These are phyloP conservation scores for Tricholoma bakamatsutake DNA, from an alignment of 768 basidiomycete genomes.

Conservation along the genomic window DNA sequence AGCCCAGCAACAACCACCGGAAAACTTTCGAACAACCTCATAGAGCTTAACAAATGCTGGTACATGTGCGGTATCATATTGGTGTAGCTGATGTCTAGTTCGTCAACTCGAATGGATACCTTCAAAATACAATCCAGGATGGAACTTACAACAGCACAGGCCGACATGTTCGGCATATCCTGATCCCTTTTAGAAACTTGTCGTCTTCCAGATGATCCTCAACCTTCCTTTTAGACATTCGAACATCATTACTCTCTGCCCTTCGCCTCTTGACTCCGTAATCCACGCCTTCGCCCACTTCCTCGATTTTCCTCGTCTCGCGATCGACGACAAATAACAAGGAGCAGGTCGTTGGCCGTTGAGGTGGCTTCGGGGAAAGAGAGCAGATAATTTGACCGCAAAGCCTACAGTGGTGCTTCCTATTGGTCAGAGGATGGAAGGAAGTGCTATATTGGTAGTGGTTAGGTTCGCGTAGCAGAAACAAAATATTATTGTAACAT, in stretches of 20 bases:
- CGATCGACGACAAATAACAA: constrained; percentile 83
- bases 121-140: neutral
- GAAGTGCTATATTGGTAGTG: constrained; percentile 37
- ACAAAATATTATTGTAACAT: constrained; percentile 19
- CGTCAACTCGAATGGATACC: constrained; percentile 5
- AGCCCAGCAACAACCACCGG: neutral
- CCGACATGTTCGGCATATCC: constrained; percentile 83
- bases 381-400: constrained; percentile 93
- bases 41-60: constrained; percentile 69
- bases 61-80: constrained; percentile 50
- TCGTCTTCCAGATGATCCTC: constrained; percentile 52
- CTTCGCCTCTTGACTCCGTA: constrained; percentile 66
- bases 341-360: constrained; percentile 66
- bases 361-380: constrained; percentile 68
- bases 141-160: constrained; percentile 66
- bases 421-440: constrained; percentile 86
- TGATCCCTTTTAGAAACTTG: constrained; percentile 82
- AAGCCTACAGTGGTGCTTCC: constrained; percentile 94
- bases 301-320: constrained; percentile 70
- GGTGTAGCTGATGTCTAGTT: constrained; percentile 72
- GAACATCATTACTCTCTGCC: constrained; percentile 20
- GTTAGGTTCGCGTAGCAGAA: neutral
- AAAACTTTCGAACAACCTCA: constrained; percentile 39
- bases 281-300: constrained; percentile 79
- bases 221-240: constrained; percentile 30